Evolutionary conservation across 169 alveolate species (phyloP).

Genomic region (Cryptosporidium sp.): DNA sequence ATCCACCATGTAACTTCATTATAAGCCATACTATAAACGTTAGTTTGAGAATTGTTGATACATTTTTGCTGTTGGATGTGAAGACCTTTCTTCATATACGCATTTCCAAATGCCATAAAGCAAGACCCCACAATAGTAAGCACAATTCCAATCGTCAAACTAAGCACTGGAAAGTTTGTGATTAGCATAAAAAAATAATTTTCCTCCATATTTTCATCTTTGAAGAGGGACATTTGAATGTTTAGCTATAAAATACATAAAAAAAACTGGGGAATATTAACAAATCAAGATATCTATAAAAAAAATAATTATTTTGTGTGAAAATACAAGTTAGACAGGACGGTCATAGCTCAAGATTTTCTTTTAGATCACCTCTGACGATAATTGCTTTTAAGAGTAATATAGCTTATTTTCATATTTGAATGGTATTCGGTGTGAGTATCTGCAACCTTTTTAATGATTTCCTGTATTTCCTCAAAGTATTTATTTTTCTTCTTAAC

Average conservation of each 20-base stretch:
- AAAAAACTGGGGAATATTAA: neutral
- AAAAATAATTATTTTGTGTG: conserved; percentile 26
- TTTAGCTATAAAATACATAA: neutral
- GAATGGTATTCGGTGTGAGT: conserved; percentile 74
- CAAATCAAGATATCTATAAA: neutral
- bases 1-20: conserved; percentile 84
- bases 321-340: conserved; percentile 42
- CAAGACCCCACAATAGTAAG: conserved; percentile 85
- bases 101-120: conserved; percentile 87
- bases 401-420: conserved; percentile 57
- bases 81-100: conserved; percentile 85
- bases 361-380: conserved; percentile 41
- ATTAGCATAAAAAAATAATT: conserved; percentile 2
- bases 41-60: neutral
- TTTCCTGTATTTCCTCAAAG: conserved; percentile 69
- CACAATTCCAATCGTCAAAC: conserved; percentile 82
- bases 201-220: neutral
- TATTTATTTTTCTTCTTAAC: conserved; percentile 66
- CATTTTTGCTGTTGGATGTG: conserved; percentile 80
- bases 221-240: neutral
- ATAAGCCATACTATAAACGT: conserved; percentile 64
- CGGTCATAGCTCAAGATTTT: neutral
- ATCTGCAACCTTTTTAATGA: conserved; percentile 71
- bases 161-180: conserved; percentile 73
- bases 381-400: conserved; percentile 57